Percentiles rank a stretch among this genome's conserved stretches.
phyloP scores from a whole-genome alignment of 2,329 filamentous ascomycete genomes.

The Penicillium sp. region DNA sequence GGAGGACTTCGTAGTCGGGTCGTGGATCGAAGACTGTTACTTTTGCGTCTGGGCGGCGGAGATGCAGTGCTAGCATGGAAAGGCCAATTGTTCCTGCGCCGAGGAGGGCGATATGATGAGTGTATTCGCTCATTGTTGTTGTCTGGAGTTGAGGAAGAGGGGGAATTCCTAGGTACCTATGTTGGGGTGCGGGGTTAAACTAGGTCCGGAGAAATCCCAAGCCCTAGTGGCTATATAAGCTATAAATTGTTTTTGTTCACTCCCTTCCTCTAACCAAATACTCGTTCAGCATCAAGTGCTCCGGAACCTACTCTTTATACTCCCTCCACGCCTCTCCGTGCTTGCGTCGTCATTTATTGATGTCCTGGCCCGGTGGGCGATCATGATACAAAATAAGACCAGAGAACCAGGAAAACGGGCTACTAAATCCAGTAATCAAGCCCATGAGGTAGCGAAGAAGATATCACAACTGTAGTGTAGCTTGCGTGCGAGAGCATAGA shows the following conservation, averaged over 20 bases:
- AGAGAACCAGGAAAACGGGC: constrained; percentile 86
- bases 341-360: constrained; percentile 66
- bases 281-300: constrained; percentile 61
- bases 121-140: constrained; percentile 12
- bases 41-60: constrained; percentile 38
- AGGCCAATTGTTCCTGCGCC: constrained; percentile 50
- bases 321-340: constrained; percentile 78
- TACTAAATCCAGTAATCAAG: constrained; percentile 72
- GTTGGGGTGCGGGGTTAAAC: neutral
- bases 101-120: constrained; percentile 32
- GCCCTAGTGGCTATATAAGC: too few species aligned
- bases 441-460: constrained; percentile 73
- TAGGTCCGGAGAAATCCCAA: too few species aligned
- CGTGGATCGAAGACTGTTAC: constrained; percentile 52
- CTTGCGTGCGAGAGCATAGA: constrained; percentile 75
- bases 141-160: neutral
- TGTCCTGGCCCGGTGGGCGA: constrained; percentile 72
- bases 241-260: too few species aligned
- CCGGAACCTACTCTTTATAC: constrained; percentile 74
- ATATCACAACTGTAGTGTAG: constrained; percentile 75
- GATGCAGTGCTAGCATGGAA: constrained; percentile 53
- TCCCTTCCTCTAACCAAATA: too few species aligned
- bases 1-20: constrained; percentile 45
- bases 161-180: neutral
- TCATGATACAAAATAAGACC: constrained; percentile 74